Evolutionary conservation across 306 rosid species (phyloP).

Genomic region (Urtica urens): DNA sequence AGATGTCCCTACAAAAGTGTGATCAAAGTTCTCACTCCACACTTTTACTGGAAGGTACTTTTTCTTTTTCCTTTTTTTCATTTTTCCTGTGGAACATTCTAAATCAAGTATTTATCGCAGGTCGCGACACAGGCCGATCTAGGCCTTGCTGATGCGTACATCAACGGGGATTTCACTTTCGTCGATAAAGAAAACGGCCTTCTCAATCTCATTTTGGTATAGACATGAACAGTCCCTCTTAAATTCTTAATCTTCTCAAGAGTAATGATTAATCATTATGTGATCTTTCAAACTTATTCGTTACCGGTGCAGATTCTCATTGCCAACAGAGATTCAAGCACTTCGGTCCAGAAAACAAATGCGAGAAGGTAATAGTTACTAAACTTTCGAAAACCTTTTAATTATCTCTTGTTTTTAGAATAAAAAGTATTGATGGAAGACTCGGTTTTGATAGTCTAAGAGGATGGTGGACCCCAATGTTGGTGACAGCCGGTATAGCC

Average conservation of each 20-base stretch:
- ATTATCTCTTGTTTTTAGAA: no score
- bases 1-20: conserved; percentile 32
- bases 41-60: conserved; percentile 88
- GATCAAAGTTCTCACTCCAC: conserved; percentile 58
- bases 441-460: conserved; percentile 22
- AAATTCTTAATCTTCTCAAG: no score
- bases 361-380: conserved; percentile 35
- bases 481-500: conserved; percentile 58
- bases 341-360: conserved; percentile 33
- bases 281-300: no score
- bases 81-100: neutral
- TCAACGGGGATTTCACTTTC: conserved; percentile 62
- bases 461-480: conserved; percentile 94
- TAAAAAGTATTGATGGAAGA: neutral
- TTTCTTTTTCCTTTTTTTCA: neutral
- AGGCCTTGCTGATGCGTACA: conserved; percentile 90
- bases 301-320: conserved; percentile 58
- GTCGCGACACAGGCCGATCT: conserved; percentile 81
- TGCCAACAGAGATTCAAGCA: conserved; percentile 57
- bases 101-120: conserved; percentile 23
- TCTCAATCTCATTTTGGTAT: conserved; percentile 49
- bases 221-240: neutral
- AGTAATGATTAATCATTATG: no score
- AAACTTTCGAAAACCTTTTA: neutral
- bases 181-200: conserved; percentile 70